These are phyloP conservation scores for Colletotrichum zoysiae DNA, from an alignment of 2,329 filamentous ascomycete species.

Conservation along the genomic window DNA sequence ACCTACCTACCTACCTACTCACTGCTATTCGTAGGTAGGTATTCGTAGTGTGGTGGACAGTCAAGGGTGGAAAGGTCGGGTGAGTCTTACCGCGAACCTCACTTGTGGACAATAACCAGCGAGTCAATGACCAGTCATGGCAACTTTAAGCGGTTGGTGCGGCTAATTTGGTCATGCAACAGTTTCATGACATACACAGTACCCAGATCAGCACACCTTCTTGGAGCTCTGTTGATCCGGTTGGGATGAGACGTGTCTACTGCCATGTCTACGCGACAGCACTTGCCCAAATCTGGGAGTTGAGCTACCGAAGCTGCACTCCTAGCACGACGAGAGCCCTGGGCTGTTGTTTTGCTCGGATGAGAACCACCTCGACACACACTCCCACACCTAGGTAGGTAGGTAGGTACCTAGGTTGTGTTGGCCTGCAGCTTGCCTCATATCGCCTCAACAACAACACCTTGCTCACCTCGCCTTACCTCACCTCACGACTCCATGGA, in stretches of 20 bases:
- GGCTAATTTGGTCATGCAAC: conserved; percentile 42
- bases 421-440: conserved; percentile 12
- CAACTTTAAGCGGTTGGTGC: conserved; percentile 41
- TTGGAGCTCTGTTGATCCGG: conserved; percentile 32
- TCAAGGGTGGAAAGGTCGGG: too few species aligned
- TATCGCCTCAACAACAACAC: conserved; percentile 3
- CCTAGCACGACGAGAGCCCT: conserved; percentile 8
- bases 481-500: neutral
- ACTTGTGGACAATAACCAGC: neutral
- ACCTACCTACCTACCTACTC: too few species aligned
- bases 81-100: too few species aligned
- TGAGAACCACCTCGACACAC: conserved; percentile 1
- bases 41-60: too few species aligned
- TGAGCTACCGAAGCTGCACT: neutral
- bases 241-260: conserved; percentile 2
- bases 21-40: too few species aligned
- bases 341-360: conserved; percentile 14
- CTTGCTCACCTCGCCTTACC: neutral
- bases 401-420: too few species aligned
- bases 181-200: conserved; percentile 23
- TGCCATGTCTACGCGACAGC: neutral
- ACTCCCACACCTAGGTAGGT: neutral
- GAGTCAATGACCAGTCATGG: neutral
- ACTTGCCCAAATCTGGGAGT: neutral
- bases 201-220: conserved; percentile 20